phyloP scores from a whole-genome alignment of 2,329 filamentous ascomycete species.

The Diaporthe eres region DNA sequence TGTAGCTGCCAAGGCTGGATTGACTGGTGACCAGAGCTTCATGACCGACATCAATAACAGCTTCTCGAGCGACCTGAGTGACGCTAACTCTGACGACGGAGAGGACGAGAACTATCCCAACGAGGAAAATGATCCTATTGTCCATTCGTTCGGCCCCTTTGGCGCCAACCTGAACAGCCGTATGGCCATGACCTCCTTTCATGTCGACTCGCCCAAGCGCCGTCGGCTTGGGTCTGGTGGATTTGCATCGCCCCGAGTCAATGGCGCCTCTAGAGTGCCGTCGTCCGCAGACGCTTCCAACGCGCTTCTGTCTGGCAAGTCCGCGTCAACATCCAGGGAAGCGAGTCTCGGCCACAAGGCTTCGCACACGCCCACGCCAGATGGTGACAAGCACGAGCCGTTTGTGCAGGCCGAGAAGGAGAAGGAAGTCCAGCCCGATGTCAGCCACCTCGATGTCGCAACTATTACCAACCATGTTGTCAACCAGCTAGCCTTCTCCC shows the following conservation, averaged over 20 bases:
- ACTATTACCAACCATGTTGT: conserved; percentile 86
- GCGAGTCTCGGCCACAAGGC: conserved; percentile 21
- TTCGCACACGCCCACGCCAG: conserved; percentile 39
- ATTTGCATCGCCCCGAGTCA: conserved; percentile 22
- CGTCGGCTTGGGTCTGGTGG: conserved; percentile 41
- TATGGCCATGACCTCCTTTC: conserved; percentile 78
- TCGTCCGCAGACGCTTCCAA: conserved; percentile 46
- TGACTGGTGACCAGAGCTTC: conserved; percentile 55
- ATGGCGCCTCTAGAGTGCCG: conserved; percentile 40
- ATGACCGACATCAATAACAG: conserved; percentile 65
- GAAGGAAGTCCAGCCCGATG: conserved; percentile 52
- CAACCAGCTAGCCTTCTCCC: conserved; percentile 96
- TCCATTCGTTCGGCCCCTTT: conserved; percentile 93
- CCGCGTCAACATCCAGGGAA: conserved; percentile 43
- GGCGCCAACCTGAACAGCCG: conserved; percentile 87
- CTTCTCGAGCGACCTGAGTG: conserved; percentile 71
- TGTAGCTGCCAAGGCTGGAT: conserved; percentile 45
- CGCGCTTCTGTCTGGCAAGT: conserved; percentile 49
- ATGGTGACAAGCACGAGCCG: not conserved
- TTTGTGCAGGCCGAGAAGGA: conserved; percentile 50
- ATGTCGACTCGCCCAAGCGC: conserved; percentile 73
- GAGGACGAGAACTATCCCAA: conserved; percentile 81
- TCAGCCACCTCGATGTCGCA: conserved; percentile 54
- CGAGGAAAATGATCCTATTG: conserved; percentile 94
- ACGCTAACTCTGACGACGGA: conserved; percentile 57